These are phyloP conservation scores for Thinopyrum elongatum DNA, from an alignment of 176 grass and related monocot species.

Conservation along the genomic window DNA sequence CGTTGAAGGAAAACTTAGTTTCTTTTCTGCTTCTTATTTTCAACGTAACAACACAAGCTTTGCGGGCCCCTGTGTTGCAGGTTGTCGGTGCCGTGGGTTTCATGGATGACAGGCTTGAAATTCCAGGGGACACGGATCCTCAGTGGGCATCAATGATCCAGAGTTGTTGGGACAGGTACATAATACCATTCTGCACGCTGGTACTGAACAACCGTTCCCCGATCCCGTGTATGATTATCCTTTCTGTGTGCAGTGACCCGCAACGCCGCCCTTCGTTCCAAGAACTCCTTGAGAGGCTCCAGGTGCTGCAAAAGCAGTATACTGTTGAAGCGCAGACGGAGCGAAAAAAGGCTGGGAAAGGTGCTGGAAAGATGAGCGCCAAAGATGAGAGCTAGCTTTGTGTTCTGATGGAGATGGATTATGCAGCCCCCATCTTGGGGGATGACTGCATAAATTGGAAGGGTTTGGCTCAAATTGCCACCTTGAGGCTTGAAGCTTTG, in stretches of 20 bases:
- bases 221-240: background rate
- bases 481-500: slow-evolving; percentile 1
- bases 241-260: slow-evolving; percentile 59
- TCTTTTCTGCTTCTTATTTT: background rate
- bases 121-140: slow-evolving; percentile 59
- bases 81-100: slow-evolving; percentile 87
- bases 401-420: background rate
- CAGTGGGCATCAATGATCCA: slow-evolving; percentile 75
- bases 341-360: slow-evolving; percentile 29
- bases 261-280: slow-evolving; percentile 61
- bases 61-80: slow-evolving; percentile 25
- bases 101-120: slow-evolving; percentile 86
- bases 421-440: background rate
- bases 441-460: too few species aligned
- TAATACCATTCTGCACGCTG: background rate
- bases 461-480: background rate
- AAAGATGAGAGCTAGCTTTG: slow-evolving; percentile 35
- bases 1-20: background rate
- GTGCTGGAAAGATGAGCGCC: slow-evolving; percentile 24
- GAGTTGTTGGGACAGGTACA: slow-evolving; percentile 90
- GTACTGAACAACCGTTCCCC: background rate
- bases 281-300: slow-evolving; percentile 66
- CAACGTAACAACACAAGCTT: background rate
- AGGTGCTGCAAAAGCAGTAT: slow-evolving; percentile 54
- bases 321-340: slow-evolving; percentile 44